Base-by-base conservation (phyloP, 225 moss, liverwort and hornwort genomes). In the Marchantia paleacea region DNA sequence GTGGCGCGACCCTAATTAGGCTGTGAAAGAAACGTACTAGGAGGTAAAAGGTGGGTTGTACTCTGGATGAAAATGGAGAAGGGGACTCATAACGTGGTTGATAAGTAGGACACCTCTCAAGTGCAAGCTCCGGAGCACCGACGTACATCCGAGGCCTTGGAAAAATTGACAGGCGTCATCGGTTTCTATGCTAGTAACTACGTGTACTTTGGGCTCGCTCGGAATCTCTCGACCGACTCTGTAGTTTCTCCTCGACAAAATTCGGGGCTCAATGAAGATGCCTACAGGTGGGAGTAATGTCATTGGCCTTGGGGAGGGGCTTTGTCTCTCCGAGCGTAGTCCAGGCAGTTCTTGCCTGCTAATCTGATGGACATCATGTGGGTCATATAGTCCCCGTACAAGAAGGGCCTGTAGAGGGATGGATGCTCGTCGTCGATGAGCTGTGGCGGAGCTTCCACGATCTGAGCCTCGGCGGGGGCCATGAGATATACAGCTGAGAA, bases 361-460 rank as follows among this genome's bases (percentile, higher is more conserved):
- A 75, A 58, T 75, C 75, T 75, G 75, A 55, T 75, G 75, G 75
- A 75, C 52, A 75, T 18, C 55, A 69, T 53, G 69, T 71, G 54
- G 70, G 24, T 39, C 69, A 47, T 19, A 39, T 83, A 79, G 51
- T 83, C 78, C 1, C 31, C 53, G 47, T 53, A 61, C 0, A 58
- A 47, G 78, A 82, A 82, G 7, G 82, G 72, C 48, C 66, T 53
- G 73, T 83, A 83, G 13, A 18, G 73, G 30, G 78, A 73, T 20
- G 83, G 83, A 64, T 83, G 72, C 73, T 78, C 65, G 3, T 72
- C 63, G 65, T 79, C 78, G 64, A 79, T 73, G 60, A 83, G 79
- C 83, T 83, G 72, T 0, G 78, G 83, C 19, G 78, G 79, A 71
- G 60, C 69, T 14, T 61, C 54, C 28, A 83, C 73, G 54, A 29